phyloP scores from a whole-genome alignment of 2,329 filamentous ascomycete genomes.

The Paradendryphiella salina region DNA sequence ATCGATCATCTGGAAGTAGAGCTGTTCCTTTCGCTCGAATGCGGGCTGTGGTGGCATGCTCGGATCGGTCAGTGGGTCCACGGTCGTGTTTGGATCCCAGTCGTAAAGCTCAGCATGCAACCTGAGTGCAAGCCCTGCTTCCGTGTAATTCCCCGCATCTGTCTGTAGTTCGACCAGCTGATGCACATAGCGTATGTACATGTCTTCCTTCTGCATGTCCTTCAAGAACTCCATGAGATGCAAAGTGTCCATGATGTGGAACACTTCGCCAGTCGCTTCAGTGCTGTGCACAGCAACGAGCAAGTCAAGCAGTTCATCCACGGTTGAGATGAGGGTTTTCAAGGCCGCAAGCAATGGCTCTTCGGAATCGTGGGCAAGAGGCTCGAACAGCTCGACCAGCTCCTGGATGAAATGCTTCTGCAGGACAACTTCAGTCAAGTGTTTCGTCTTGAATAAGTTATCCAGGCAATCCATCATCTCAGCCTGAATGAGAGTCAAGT shows the following conservation, averaged over 20 bases:
- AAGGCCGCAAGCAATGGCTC: constrained; percentile 77
- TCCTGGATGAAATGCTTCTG: constrained; percentile 93
- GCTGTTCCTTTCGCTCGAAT: constrained; percentile 88
- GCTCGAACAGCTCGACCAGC: constrained; percentile 77
- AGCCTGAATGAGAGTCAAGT: constrained; percentile 86
- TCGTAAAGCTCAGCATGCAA: constrained; percentile 91
- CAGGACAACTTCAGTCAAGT: constrained; percentile 81
- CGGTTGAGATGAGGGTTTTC: constrained; percentile 76
- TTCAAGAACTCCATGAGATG: constrained; percentile 94
- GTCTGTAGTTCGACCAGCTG: constrained; percentile 80
- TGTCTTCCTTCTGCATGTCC: constrained; percentile 96
- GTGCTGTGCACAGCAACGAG: constrained; percentile 85
- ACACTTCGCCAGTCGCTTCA: constrained; percentile 72
- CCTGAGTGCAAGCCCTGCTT: constrained; percentile 84
- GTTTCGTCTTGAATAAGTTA: constrained; percentile 83
- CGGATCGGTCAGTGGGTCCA: constrained; percentile 71
- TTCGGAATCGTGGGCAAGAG: constrained; percentile 65
- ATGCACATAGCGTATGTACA: constrained; percentile 94
- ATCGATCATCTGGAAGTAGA: constrained; percentile 95
- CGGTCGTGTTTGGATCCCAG: constrained; percentile 75
- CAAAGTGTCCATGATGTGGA: constrained; percentile 83
- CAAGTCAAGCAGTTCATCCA: constrained; percentile 89
- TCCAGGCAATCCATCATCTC: constrained; percentile 97
- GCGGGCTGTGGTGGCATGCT: constrained; percentile 79
- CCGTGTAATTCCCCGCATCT: constrained; percentile 75